phyloP scores from a whole-genome alignment of 2,329 filamentous ascomycete species.

The Claviceps africana region DNA sequence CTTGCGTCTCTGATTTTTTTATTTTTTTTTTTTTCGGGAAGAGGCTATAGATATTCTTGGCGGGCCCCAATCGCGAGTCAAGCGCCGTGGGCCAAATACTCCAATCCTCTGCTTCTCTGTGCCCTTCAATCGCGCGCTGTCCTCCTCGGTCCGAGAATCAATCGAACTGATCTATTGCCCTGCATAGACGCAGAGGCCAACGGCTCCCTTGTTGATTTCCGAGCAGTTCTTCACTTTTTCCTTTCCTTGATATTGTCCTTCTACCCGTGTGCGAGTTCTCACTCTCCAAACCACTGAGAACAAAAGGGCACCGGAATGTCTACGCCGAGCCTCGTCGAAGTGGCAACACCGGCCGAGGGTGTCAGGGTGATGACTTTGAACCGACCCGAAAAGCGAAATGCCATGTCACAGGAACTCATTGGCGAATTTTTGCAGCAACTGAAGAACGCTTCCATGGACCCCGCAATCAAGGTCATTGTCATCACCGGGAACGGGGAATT shows the following conservation, averaged over 20 bases:
- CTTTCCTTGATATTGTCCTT: no score
- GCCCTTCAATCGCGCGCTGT: neutral
- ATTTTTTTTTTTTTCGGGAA: neutral
- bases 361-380: slow-evolving; percentile 37
- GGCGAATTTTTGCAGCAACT: slow-evolving; percentile 24
- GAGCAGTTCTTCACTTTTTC: neutral
- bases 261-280: neutral
- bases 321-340: slow-evolving; percentile 9
- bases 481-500: slow-evolving; percentile 20
- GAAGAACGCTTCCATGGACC: slow-evolving; percentile 9
- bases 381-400: slow-evolving; percentile 43
- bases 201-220: no score
- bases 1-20: neutral
- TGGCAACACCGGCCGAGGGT: slow-evolving; percentile 13
- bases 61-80: neutral
- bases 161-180: no score
- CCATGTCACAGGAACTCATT: slow-evolving; percentile 39
- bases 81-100: neutral
- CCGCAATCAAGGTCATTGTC: slow-evolving; percentile 20
- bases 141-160: neutral
- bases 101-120: neutral
- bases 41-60: no score
- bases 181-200: neutral
- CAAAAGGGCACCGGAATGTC: slow-evolving; percentile 6
- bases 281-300: neutral